Base-by-base conservation (phyloP, 2,329 filamentous ascomycete genomes). In the Colletotrichum destructivum region DNA sequence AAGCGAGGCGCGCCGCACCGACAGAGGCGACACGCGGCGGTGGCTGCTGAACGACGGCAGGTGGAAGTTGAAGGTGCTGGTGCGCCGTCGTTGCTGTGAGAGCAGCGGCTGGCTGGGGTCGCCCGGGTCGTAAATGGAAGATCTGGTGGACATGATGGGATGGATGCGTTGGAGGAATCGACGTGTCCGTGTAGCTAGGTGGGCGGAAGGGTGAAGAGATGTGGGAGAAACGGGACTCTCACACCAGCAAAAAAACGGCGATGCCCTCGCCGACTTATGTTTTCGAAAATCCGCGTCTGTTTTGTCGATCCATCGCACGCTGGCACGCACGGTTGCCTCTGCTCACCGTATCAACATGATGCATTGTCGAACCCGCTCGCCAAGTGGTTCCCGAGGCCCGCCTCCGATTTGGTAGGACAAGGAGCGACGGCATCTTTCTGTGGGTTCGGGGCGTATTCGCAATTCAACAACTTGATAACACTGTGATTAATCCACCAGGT, bases 51-150 rank as follows among this genome's bases (percentile, higher is more conserved):
- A 63, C 0, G 64, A 63, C 3, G 69, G 65, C 15, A 72, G 11
- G 12, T 46, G 40, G 4, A 72, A 51, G 16, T 52, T 63, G 47
- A 72, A 51, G 13, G 69, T 69, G 18, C 54, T 47, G 62, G 46
- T 66, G 54, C 62, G 67, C n/a, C 60, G 65, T 8, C 57, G 59
- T 11, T 64, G 69, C n/a, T 26, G 26, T 8, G 49, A 31, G 52
- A 72, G 65, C 5, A 72, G 21, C 21, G 69, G 69, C 65, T 69
- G 59, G 40, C 57, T 57, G 31, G 66, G 49, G 18, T 72, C 69
- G 60, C 52, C 65, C 12, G 69, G 69, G 42, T 72, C 69, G 47
- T 69, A 54, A 18, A 72, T 64, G 11, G 69, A 69, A 5, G 69
- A 72, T 15, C 59, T 47, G 18, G 69, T 46, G 23, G 66, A 72